Conservation (phyloP, 2,329 filamentous ascomycete genomes). For the Knoxdaviesia capensis region DNA sequence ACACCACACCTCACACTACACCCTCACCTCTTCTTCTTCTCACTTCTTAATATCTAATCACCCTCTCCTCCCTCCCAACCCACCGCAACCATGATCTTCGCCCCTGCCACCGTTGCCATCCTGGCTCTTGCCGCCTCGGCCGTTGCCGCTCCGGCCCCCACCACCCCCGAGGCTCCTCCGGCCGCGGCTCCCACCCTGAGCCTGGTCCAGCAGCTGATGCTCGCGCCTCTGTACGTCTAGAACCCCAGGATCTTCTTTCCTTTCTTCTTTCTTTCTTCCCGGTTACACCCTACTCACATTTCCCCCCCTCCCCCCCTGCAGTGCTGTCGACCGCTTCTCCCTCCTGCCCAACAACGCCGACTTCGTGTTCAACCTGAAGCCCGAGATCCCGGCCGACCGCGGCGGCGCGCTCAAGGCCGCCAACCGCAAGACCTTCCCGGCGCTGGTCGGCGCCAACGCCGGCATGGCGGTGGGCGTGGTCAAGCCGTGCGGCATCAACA, state of each 20-base stretch:
- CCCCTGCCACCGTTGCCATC: conserved; percentile 14
- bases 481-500: conserved; percentile 33
- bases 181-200: conserved; percentile 11
- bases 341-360: conserved; percentile 18
- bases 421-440: conserved; percentile 35
- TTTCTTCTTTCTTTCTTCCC: background rate
- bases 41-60: conserved; percentile 2
- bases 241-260: background rate
- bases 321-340: conserved; percentile 17
- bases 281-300: background rate
- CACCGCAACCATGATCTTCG: conserved; percentile 15
- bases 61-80: conserved; percentile 6
- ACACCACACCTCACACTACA: no score
- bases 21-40: background rate
- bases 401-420: conserved; percentile 21
- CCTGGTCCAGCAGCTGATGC: conserved; percentile 10
- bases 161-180: conserved; percentile 1
- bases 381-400: conserved; percentile 24
- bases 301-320: conserved; percentile 4
- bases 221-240: conserved; percentile 4
- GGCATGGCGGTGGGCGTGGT: conserved; percentile 31
- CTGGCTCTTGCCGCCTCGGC: conserved; percentile 17
- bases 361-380: conserved; percentile 24
- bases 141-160: conserved; percentile 8
- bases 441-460: conserved; percentile 28